Base-by-base conservation (phyloP, 352 stramenopile genomes). In the Globisporangium spiculum region DNA sequence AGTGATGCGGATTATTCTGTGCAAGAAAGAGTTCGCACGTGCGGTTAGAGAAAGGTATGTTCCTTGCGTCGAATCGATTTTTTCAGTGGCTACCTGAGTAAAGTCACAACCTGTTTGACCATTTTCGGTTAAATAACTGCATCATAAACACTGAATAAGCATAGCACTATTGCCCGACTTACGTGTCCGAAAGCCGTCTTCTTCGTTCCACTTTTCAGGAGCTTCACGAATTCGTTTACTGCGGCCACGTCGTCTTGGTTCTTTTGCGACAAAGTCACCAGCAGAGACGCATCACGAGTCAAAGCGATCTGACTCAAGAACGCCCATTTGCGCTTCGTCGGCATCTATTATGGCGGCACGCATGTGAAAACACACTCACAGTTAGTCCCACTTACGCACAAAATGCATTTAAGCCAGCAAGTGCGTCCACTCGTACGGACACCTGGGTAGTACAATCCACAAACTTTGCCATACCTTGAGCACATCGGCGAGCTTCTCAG, bases 131-230 rank as follows among this genome's bases (percentile, higher is more conserved):
- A 65, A 41, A 14, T 55, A 3, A n/a, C 3, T 22, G 32, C 32
- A 38, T 38, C 32, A 10, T 38, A 38, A 38, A 12, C 12, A 2
- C 22, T 5, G 5, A 30, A n/a, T 14, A 46, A 9, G 4, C 22
- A 20, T 8, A 18, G 9, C 3, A 56, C 6, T 16, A 12, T 9
- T 1, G 14, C 60, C 56, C 24, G 3, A 54, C 69, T 14, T 68
- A 76, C 74, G 63, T 77, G 71, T 5, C 69, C 53, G 22, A 66
- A 63, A 14, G 72, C 64, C 32, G 2, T 14, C 32, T 75, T 77
- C 55, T 71, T 74, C 18, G 64, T 59, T 58, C 75, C 68, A 8
- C 14, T 46, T 16, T 62, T 24, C 18, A 77, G 24, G 18, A 77
- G 52, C 36, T 71, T 71, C 56, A 66, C 36, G 16, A 77, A 48